These are phyloP conservation scores for Wickerhamomyces chaumierensis DNA, from an alignment of 805 yeast genomes.

Conservation along the genomic window DNA sequence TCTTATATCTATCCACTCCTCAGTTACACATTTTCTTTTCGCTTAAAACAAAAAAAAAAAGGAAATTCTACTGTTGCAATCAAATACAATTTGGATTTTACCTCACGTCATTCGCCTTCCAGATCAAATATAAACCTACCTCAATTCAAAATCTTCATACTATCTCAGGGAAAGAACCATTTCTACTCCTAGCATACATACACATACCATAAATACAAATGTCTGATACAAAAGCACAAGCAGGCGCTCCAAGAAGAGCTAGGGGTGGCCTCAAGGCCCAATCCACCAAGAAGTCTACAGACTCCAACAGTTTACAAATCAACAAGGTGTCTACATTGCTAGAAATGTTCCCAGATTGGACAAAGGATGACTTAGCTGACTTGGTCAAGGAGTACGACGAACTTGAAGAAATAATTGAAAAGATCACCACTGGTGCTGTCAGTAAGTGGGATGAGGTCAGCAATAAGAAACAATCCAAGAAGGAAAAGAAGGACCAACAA, in stretches of 20 bases:
- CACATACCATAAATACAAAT: slow-evolving; percentile 4
- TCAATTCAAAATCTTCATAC: background rate
- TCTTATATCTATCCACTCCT: no score
- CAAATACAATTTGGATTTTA: no score
- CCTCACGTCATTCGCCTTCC: no score
- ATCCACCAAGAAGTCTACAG: slow-evolving; percentile 4
- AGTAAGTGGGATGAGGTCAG: slow-evolving; percentile 86
- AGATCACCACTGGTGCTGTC: slow-evolving; percentile 84
- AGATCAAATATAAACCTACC: no score
- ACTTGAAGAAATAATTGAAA: slow-evolving; percentile 70
- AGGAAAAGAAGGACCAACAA: slow-evolving; percentile 28
- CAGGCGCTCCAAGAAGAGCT: slow-evolving; percentile 13
- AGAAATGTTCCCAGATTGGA: slow-evolving; percentile 95
- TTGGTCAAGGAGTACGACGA: slow-evolving; percentile 70
- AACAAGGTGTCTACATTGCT: slow-evolving; percentile 42
- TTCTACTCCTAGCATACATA: background rate
- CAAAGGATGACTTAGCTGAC: slow-evolving; percentile 66
- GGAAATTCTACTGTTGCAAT: no score
- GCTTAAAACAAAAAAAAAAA: no score
- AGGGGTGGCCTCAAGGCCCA: slow-evolving; percentile 31
- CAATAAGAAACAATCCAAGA: slow-evolving; percentile 44
- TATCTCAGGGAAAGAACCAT: background rate
- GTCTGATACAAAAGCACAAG: slow-evolving; percentile 10
- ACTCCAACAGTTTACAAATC: slow-evolving; percentile 20
- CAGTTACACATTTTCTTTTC: no score